phyloP scores from a whole-genome alignment of 495 filamentous ascomycete species.

The Xylaria sp. region DNA sequence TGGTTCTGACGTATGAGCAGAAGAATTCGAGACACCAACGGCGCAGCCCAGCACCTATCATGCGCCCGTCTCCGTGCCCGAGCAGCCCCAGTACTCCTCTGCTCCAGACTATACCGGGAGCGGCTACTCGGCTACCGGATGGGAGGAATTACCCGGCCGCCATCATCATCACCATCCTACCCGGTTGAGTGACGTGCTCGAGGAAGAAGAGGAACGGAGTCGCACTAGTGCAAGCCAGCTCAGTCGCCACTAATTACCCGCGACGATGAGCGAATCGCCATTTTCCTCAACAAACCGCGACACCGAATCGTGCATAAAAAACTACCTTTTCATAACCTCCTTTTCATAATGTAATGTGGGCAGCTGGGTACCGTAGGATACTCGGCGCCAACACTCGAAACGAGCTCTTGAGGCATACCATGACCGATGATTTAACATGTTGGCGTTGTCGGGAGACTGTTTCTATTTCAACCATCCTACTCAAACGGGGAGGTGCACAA shows the following conservation, averaged over 20 bases:
- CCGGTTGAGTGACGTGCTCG: constrained; percentile 90
- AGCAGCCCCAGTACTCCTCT: constrained; percentile 40
- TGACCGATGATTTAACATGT: background rate
- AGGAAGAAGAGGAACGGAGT: constrained; percentile 79
- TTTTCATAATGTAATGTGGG: background rate
- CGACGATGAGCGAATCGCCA: constrained; percentile 3
- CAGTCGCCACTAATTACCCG: constrained; percentile 47
- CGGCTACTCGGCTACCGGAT: constrained; percentile 73
- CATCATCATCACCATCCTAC: constrained; percentile 90
- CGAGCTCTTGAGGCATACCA: background rate
- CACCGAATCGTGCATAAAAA: constrained; percentile 18
- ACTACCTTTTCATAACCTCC: background rate
- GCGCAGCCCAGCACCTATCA: constrained; percentile 43
- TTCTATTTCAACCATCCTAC: constrained; percentile 25
- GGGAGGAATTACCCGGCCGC: constrained; percentile 70
- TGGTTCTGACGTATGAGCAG: constrained; percentile 52
- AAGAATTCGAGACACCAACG: constrained; percentile 57
- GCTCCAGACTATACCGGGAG: constrained; percentile 58
- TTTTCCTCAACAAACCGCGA: constrained; percentile 5
- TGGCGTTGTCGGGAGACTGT: constrained; percentile 14
- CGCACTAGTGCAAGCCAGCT: constrained; percentile 60
- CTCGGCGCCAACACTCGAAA: background rate
- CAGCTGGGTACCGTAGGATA: background rate
- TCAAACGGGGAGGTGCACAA: constrained; percentile 21
- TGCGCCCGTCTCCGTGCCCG: constrained; percentile 43